Percentiles rank a stretch among this genome's conserved stretches.
Evolutionary conservation across 2,329 filamentous ascomycete species (phyloP).

Genomic region (Seiridium cupressi): DNA sequence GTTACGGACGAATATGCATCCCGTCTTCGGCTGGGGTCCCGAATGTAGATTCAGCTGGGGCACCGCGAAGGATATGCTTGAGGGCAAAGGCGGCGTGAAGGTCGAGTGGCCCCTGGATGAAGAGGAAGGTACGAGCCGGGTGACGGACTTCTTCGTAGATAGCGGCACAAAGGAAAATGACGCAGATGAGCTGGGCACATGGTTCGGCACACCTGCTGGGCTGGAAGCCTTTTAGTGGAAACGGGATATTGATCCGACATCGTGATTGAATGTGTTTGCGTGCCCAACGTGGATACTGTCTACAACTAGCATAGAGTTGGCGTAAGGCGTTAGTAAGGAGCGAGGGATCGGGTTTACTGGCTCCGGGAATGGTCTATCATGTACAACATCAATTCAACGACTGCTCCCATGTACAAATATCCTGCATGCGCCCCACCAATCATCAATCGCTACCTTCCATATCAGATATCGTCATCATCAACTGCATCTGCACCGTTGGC

Average conservation of each 20-base stretch:
- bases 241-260: not conserved
- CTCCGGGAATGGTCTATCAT: too few relatives aligned
- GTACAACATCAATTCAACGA: not conserved
- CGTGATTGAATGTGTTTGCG: too few relatives aligned
- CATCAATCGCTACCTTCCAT: not conserved
- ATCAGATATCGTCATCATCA: slow-evolving; percentile 60
- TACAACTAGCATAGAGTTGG: not conserved
- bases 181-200: slow-evolving; percentile 68
- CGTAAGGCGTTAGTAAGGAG: not conserved
- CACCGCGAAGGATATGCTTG: slow-evolving; percentile 89
- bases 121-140: slow-evolving; percentile 62
- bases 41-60: slow-evolving; percentile 97
- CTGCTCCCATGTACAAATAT: not conserved
- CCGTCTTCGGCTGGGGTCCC: slow-evolving; percentile 89
- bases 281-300: too few relatives aligned
- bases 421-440: slow-evolving; percentile 1
- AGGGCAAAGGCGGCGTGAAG: slow-evolving; percentile 67
- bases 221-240: slow-evolving; percentile 64
- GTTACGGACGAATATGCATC: slow-evolving; percentile 85
- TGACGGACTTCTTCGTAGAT: slow-evolving; percentile 73
- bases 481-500: slow-evolving; percentile 20
- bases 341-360: not conserved
- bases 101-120: slow-evolving; percentile 84
- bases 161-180: slow-evolving; percentile 39
- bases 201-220: slow-evolving; percentile 76